These are phyloP conservation scores for Hypoxylon subgilvum DNA, from an alignment of 495 filamentous ascomycete species.

Conservation along the genomic window DNA sequence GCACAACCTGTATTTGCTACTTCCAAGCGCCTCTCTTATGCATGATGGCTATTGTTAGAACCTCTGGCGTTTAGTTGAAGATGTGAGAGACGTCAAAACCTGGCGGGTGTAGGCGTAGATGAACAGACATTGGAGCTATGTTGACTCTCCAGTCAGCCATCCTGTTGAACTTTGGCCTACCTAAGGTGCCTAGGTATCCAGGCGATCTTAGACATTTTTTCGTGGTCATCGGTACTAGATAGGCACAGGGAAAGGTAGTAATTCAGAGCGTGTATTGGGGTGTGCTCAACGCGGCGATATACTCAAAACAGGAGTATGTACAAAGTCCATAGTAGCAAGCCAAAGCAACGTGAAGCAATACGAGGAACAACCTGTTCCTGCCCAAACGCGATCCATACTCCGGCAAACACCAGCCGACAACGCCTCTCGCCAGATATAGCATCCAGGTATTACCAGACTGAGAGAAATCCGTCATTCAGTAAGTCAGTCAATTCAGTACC, in stretches of 20 bases:
- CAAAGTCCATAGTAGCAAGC: slow-evolving; percentile 12
- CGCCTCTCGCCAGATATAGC: slow-evolving; percentile 10
- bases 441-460: slow-evolving; percentile 34
- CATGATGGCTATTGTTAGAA: slow-evolving; percentile 23
- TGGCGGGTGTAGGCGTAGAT: too few species aligned
- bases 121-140: too few species aligned
- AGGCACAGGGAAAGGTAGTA: too few species aligned
- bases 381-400: slow-evolving; percentile 3
- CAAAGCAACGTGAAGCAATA: too few species aligned
- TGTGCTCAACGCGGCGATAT: too few species aligned
- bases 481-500: too few species aligned
- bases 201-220: too few species aligned
- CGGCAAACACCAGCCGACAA: slow-evolving; percentile 10
- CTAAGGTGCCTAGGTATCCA: too few species aligned
- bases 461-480: background rate
- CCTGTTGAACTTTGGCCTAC: too few species aligned
- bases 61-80: background rate
- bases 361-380: slow-evolving; percentile 1
- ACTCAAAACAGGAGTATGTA: slow-evolving; percentile 13
- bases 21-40: slow-evolving; percentile 10
- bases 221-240: too few species aligned
- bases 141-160: too few species aligned
- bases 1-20: background rate
- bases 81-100: background rate
- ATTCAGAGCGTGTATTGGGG: too few species aligned